Base-by-base conservation (phyloP, 1,284 basidiomycete genomes). In the Pisolithus thermaeus region DNA sequence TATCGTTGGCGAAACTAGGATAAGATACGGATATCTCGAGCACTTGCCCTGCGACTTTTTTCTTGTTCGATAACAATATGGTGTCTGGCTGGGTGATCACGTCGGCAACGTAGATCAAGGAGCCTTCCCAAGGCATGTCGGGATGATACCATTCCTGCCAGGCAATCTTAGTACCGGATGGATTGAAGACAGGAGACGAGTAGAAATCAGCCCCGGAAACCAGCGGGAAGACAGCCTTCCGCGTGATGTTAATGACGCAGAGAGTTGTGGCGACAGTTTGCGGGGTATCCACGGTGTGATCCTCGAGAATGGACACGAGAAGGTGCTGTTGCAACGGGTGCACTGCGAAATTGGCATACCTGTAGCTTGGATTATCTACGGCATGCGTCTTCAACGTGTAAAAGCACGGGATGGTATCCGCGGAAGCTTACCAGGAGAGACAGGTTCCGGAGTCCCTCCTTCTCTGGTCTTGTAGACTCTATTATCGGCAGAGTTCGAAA, bases 101-200 rank as follows among this genome's bases (percentile, higher is more conserved):
- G 25, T 76, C 69, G 0, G 78, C 84, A 23, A 86, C 65, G 58
- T 76, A 72, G 37, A 91, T 70, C 59, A 84, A 71, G 0, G 79
- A 75, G 18, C 81, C 84, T 59, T 89, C 82, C 84, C 87, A 92
- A 20, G 89, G 87, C 90, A 92, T 91, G 60, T 88, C 81, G 0
- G 90, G 90, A 56, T 84, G 83, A 55, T 68, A 72, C 89, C 88
- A 92, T 54, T 85, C 76, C 45, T 83, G 72, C 83, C 84, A 92
- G 3, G 77, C 79, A 18, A 92, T 59, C 41, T 75, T 76, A 18
- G 67, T 72, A 1, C 87, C 90, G 58, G 87, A 79, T 0, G 84
- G 79, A 22, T 84, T 86, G 66, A 90, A 86, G 25, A 67, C 70
- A 0, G 87, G 81, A 1, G 74, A 49, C 0, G 65, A 56, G 58